phyloP scores from a whole-genome alignment of 2,329 filamentous ascomycete genomes.

The Amesomyces nigricolor region DNA sequence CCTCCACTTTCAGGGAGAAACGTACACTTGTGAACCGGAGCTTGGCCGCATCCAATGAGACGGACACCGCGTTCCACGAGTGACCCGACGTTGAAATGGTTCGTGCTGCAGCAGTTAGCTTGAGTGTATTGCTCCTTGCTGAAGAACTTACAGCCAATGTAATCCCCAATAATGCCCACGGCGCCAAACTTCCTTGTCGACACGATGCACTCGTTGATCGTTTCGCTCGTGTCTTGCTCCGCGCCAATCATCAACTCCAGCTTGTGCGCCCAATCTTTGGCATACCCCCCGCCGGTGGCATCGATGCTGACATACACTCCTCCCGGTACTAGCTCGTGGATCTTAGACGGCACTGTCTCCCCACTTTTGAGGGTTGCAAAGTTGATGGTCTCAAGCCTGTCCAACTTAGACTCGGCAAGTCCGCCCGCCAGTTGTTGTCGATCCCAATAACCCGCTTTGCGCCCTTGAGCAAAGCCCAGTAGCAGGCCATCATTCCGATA shows the following conservation, averaged over 20 bases:
- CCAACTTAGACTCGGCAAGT: conserved; percentile 12
- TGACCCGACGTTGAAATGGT: conserved; percentile 18
- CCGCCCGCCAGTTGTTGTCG: conserved; percentile 16
- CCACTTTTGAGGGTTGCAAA: conserved; percentile 2
- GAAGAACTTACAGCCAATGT: conserved; percentile 11
- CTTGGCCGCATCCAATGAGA: conserved; percentile 16
- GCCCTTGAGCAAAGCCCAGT: conserved; percentile 11
- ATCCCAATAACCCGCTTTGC: conserved; percentile 17
- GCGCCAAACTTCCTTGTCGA: conserved; percentile 15
- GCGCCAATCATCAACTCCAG: conserved; percentile 11
- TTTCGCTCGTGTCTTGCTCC: conserved; percentile 20
- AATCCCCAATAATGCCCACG: conserved; percentile 16
- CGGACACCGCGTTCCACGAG: conserved; percentile 17
- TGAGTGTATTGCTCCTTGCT: too few relatives aligned
- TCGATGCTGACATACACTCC: conserved; percentile 18
- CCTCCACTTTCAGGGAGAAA: neutral
- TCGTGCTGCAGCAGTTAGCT: conserved; percentile 9
- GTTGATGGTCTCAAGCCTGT: conserved; percentile 14
- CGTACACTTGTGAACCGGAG: conserved; percentile 18
- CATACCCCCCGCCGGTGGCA: conserved; percentile 18
- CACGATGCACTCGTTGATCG: conserved; percentile 17
- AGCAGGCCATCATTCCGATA: conserved; percentile 40
- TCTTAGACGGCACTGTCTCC: conserved; percentile 11
- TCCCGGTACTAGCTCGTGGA: conserved; percentile 17
- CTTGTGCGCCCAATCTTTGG: conserved; percentile 14